Percentiles rank a stretch among this genome's conserved stretches.
Conservation (phyloP, 1,139 yeast species). For the Geotrichum europaeum region DNA sequence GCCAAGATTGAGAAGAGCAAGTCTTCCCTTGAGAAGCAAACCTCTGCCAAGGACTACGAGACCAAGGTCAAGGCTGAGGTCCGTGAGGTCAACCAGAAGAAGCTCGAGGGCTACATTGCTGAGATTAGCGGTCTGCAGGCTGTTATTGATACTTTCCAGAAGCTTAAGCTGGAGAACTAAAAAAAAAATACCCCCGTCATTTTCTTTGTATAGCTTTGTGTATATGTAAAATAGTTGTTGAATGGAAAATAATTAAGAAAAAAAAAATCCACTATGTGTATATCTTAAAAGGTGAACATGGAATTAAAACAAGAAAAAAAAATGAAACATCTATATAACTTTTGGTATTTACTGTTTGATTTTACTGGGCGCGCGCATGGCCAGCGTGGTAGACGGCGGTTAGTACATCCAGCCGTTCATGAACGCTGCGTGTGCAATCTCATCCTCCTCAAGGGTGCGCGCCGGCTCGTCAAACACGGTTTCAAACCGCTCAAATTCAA, state of each 20-base stretch:
- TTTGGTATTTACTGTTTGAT: not conserved
- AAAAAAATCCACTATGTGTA: not conserved
- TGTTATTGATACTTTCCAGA: constrained; percentile 39
- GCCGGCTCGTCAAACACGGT: constrained; percentile 32
- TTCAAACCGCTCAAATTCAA: constrained; percentile 66
- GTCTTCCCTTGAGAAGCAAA: constrained; percentile 51
- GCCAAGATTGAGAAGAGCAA: constrained; percentile 47
- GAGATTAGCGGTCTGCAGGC: constrained; percentile 68
- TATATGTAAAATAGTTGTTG: not conserved
- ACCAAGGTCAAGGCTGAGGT: constrained; percentile 80
- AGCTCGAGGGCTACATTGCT: constrained; percentile 67
- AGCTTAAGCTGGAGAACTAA: constrained; percentile 31
- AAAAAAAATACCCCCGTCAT: no score
- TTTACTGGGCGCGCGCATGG: not conserved
- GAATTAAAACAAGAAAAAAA: not conserved
- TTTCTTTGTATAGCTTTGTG: not conserved
- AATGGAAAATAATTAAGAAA: not conserved
- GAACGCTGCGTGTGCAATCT: constrained; percentile 3
- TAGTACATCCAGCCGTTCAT: constrained; percentile 17
- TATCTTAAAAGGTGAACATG: not conserved
- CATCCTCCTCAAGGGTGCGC: constrained; percentile 7
- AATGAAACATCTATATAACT: not conserved
- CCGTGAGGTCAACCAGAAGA: constrained; percentile 64
- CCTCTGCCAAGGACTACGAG: constrained; percentile 72
- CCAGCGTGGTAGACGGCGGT: not conserved